Conservation (phyloP, 2,329 filamentous ascomycete species). For the Truncatella angustata region DNA sequence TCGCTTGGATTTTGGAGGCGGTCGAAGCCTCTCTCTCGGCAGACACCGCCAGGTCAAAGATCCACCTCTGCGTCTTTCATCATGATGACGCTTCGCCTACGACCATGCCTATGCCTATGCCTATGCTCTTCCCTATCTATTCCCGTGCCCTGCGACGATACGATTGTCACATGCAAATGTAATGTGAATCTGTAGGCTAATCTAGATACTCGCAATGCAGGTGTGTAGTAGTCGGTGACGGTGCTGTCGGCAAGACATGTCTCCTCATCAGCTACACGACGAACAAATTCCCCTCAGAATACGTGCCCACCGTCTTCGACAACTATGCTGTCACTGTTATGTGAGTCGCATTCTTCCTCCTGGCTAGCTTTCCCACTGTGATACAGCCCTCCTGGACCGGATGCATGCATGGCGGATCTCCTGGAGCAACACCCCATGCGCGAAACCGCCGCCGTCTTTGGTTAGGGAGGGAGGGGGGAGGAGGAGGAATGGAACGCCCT, state of each 20-base stretch:
- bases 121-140: too few relatives aligned
- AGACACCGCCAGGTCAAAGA: too few relatives aligned
- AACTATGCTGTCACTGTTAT: conserved; percentile 99
- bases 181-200: not conserved
- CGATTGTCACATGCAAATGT: not conserved
- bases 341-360: conserved; percentile 63
- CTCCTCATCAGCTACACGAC: conserved; percentile 99
- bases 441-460: too few relatives aligned
- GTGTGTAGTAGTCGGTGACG: conserved; percentile 98
- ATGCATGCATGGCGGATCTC: not conserved
- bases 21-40: too few relatives aligned
- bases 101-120: too few relatives aligned
- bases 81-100: not conserved
- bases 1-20: not conserved
- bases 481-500: too few relatives aligned
- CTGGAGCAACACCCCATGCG: too few relatives aligned
- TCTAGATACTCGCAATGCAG: conserved; percentile 42
- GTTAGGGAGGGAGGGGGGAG: too few relatives aligned
- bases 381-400: too few relatives aligned
- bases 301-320: conserved; percentile 98
- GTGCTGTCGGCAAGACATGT: conserved; percentile 99
- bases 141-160: not conserved
- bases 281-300: conserved; percentile 99
- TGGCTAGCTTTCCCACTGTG: not conserved
- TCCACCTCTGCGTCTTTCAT: too few relatives aligned